Base-by-base conservation (phyloP, 2,329 filamentous ascomycete genomes). In the Talaromyces amestolkiae region DNA sequence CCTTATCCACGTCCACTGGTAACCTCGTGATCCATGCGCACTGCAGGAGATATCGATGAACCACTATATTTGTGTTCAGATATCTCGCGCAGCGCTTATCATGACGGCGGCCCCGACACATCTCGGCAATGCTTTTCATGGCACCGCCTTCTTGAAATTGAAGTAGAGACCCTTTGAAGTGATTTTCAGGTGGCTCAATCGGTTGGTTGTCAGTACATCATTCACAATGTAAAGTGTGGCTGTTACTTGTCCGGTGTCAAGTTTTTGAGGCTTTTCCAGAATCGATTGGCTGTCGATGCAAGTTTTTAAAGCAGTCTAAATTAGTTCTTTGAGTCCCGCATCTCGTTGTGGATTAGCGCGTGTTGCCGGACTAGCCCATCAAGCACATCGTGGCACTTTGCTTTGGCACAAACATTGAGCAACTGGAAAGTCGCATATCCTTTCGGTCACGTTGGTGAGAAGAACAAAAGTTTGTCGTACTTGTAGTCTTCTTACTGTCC, bases 1-100 rank as follows among this genome's bases (percentile, higher is more conserved):
- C 97, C 77, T 80, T 97, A 39, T 96, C 93, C 0, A 97, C 92
- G 3, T 87, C 88, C 69, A 85, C 84, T 3, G 51, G 86, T 37
- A 22, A 39, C 11, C 85, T 43, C 80, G 86, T 68, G 85, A 85
- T 69, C 80, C 81, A 66, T 83, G 86, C 37, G 43, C 37, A 49
- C 49, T 35, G 61, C 53, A 47, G 10, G 51, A 37, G 37, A 56
- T 22, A 63, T 63, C 43, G 56, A 59, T 8, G 27, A 45, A 31
- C 35, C 56, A 22, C n/a, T 54, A 24, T 58, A 43, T 41, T 31
- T 43, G 37, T 27, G 27, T 11, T 58, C 39, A 24, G 17, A 43
- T 43, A 59, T 41, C 35, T 45, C 17, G 33, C 37, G 4, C 53
- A 58, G 35, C 27, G 39, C 59, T 43, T 51, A 59, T 61, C 27